Evolutionary conservation across 1,284 basidiomycete genomes (phyloP), one percentile per base, ranked within the genome.

Genomic region (Heterobasidion irregulare): DNA sequence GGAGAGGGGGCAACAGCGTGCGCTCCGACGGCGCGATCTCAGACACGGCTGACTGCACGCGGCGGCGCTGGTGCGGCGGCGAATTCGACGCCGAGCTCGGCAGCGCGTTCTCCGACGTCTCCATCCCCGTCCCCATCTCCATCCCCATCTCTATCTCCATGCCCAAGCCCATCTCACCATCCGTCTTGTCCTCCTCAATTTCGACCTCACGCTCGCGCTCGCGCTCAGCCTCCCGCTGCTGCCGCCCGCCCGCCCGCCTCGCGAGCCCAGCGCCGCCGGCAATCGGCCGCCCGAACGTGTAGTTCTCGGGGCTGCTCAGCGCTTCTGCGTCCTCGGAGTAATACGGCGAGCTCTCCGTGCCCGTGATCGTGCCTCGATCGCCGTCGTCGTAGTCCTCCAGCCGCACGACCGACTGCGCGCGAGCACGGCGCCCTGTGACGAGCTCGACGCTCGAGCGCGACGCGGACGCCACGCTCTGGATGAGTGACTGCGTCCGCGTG

Each of bases 201-300:
- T 60, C 57, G 36, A 59, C 61, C 54, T 58, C 58, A 16, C 53
- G 51, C 50, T 50, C 53, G 52, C 67, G 61, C 59, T 62, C 68
- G 26, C 26, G 5, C 26, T 26, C 26, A 6, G 26, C 26, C 18
- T 36, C 33, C 35, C 16, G n/a, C 15, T 32, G 32, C 60, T 46
- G 38, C 47, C 18, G 44, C 62, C 32, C 63, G 61, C 61, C 61
- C 63, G 57, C 60, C 62, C 15, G 63, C 12, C 64, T 56, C 26
- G 45, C 51, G 13, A 47, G 55, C 1, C 57, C 58, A 2, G 51
- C 53, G 8, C 59, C 56, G 35, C 65, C 57, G 59, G 59, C 61
- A 70, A 64, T 13, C 79, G 84, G 53, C 50, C 79, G 75, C 8
- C 85, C 86, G 65, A 88, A 88, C 7, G 86, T 88, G 64, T 87